Conservation (phyloP, 2,329 filamentous ascomycete genomes). For the Pezicula rhizophila region DNA sequence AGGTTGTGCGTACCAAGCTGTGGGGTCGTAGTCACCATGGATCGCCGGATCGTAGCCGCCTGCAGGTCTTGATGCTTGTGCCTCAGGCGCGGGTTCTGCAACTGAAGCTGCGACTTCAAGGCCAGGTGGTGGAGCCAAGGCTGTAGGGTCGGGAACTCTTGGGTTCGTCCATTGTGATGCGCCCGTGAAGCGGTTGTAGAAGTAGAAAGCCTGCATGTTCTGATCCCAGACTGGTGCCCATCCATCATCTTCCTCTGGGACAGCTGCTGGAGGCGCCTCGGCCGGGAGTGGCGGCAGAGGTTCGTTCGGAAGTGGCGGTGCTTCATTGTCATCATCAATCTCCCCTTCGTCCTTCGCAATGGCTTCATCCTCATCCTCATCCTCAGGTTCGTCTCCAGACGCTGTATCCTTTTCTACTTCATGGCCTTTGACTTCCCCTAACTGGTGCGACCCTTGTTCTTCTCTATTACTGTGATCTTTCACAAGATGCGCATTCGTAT, state of each 20-base stretch:
- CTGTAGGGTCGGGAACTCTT: slow-evolving; percentile 50
- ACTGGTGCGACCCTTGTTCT: background rate
- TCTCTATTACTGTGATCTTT: slow-evolving; percentile 11
- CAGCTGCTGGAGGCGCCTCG: slow-evolving; percentile 40
- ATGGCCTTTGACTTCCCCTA: background rate
- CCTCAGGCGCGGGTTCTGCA: slow-evolving; percentile 18
- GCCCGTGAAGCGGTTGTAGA: slow-evolving; percentile 74
- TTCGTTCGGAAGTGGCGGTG: slow-evolving; percentile 36
- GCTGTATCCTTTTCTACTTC: background rate
- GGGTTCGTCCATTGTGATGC: slow-evolving; percentile 83
- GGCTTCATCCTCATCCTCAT: slow-evolving; percentile 9
- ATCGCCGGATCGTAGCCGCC: slow-evolving; percentile 93
- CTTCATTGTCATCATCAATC: slow-evolving; percentile 32
- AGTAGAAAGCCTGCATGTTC: slow-evolving; percentile 66
- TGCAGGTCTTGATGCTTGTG: slow-evolving; percentile 36
- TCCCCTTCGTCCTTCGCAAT: slow-evolving; percentile 16
- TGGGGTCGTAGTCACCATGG: slow-evolving; percentile 93
- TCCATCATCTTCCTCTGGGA: slow-evolving; percentile 59
- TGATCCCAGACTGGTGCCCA: slow-evolving; percentile 80
- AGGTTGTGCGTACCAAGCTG: slow-evolving; percentile 81
- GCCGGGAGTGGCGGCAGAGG: slow-evolving; percentile 34
- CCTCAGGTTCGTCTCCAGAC: slow-evolving; percentile 2
- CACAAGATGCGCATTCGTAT: slow-evolving; percentile 7
- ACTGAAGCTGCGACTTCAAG: slow-evolving; percentile 26
- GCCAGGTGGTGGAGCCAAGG: slow-evolving; percentile 15